A percentile compares a stretch with the other conserved stretches of the same genome.
phyloP scores from a whole-genome alignment of 2,329 filamentous ascomycete genomes.

The Sarocladium strictum region DNA sequence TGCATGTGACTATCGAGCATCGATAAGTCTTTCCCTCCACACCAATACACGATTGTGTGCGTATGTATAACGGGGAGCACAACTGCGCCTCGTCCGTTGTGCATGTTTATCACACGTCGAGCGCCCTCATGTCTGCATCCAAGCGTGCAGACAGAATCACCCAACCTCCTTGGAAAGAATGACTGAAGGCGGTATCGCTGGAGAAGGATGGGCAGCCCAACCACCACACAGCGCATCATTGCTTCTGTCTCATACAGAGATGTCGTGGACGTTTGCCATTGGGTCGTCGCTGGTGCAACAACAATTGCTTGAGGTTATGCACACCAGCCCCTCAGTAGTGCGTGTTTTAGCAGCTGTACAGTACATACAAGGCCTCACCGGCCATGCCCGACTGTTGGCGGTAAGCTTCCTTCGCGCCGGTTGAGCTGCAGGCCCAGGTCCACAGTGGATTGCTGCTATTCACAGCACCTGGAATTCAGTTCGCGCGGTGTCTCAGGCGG shows the following conservation, averaged over 20 bases:
- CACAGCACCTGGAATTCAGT: conserved; percentile 5
- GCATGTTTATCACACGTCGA: not conserved
- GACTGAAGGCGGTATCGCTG: not conserved
- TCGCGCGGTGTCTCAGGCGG: conserved; percentile 1
- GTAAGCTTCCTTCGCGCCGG: conserved; percentile 5
- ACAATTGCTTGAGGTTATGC: not conserved
- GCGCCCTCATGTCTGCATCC: not conserved
- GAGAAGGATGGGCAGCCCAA: not conserved
- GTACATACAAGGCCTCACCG: not conserved
- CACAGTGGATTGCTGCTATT: conserved; percentile 6
- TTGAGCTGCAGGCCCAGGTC: not conserved
- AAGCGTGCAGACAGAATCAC: not conserved
- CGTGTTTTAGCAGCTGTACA: not conserved
- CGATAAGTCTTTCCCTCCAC: too few relatives aligned
- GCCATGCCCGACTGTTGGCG: not conserved
- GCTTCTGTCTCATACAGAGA: not conserved
- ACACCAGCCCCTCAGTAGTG: conserved; percentile 1
- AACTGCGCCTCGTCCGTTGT: not conserved
- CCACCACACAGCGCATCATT: not conserved
- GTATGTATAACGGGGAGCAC: not conserved
- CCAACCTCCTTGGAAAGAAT: not conserved
- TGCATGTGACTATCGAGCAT: not conserved
- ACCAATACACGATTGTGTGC: too few relatives aligned
- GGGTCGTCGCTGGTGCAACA: not conserved
- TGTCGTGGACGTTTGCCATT: conserved; percentile 5